Base-by-base conservation (phyloP, 805 yeast genomes). In the Candida methanosorbosa region DNA sequence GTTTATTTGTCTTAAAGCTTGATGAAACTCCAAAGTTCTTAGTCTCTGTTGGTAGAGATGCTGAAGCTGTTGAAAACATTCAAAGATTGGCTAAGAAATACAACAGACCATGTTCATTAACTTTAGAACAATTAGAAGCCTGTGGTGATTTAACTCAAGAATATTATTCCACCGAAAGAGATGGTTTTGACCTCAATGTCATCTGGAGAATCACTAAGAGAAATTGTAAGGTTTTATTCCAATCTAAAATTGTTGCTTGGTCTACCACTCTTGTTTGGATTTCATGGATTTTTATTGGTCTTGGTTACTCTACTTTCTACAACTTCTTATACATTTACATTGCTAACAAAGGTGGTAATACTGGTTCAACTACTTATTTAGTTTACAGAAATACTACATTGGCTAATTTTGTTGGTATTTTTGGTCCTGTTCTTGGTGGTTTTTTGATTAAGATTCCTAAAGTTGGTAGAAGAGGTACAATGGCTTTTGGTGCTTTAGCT, bases 221-320 rank as follows among this genome's bases (percentile, higher is more conserved):
- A 34, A 75, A 73, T 43, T 40, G 74, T 7, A 54, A 63, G 18
- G 55, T 64, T 30, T 60, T 77, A 33, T 77, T 73, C 50, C 63
- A 66, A 4, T 62, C 66, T 9, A 59, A 52, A 37, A 58, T 55
- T 32, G 59, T 72, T n/a, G 68, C 66, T 4, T 43, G 58, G 37
- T 61, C 68, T 7, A 63, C 77, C 29, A 32, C 58, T n/a, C 61
- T 78, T 18, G 53, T 72, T 22, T 46, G 61, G 19, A 39, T 69
- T 15, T 63, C 78, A 1, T 77, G 82, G 83, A 66, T 70, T 6
- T 52, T 72, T 30, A 64, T 75, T 41, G 81, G 81, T 35, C 55
- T 73, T 27, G 67, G 78, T n/a, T 75, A 72, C 51, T 73, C 78
- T 4, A 57, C 72, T 26, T 75, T 68, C 52, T 65, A 67, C 46